Evolutionary conservation across 306 rosid species (phyloP).

Genomic region (Astragalus glycyphyllos): DNA sequence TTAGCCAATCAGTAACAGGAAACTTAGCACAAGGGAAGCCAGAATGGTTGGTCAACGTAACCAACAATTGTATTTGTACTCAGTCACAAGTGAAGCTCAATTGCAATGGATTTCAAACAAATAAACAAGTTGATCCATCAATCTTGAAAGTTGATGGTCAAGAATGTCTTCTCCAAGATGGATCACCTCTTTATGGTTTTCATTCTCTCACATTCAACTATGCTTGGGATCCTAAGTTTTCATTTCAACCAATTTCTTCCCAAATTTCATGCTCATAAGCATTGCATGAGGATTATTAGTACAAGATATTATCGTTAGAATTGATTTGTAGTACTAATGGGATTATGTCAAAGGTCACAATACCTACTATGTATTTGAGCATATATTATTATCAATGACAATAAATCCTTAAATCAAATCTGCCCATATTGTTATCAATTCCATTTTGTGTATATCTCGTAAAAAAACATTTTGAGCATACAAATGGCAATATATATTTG

Average conservation of each 20-base stretch:
- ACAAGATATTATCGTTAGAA: no score
- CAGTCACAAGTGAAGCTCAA: conserved; percentile 30
- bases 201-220: background rate
- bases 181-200: background rate
- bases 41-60: conserved; percentile 9
- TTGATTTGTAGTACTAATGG: background rate
- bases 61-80: conserved; percentile 16
- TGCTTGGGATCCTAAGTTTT: conserved; percentile 13
- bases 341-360: no score
- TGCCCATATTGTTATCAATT: no score
- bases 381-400: no score
- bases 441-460: no score
- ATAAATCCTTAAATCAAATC: no score
- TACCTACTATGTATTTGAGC: no score
- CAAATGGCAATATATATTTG: no score
- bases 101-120: conserved; percentile 22
- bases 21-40: conserved; percentile 7
- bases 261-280: background rate
- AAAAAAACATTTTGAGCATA: no score
- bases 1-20: background rate
- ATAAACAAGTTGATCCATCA: background rate
- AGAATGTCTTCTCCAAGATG: conserved; percentile 25
- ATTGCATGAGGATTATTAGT: background rate
- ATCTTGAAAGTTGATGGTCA: background rate
- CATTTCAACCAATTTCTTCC: conserved; percentile 34